These are phyloP conservation scores for Hyaloperonospora brassicae DNA, from an alignment of 352 stramenopile species.

Conservation along the genomic window DNA sequence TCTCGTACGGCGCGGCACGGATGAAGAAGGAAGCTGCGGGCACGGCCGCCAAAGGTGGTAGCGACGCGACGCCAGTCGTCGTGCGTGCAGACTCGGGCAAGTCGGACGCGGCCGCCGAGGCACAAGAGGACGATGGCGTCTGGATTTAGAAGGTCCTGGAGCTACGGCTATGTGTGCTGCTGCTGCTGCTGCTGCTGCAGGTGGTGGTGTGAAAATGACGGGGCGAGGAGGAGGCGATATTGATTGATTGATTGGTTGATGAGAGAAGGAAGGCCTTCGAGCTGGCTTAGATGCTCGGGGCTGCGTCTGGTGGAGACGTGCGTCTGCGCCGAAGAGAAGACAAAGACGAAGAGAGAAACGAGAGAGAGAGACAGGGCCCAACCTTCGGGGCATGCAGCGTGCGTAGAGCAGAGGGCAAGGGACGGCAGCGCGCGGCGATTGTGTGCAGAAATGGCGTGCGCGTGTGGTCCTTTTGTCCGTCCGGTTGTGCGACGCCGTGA, in stretches of 20 bases:
- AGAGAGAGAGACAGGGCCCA: conserved; percentile 10
- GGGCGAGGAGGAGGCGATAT: no score
- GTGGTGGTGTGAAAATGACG: background rate
- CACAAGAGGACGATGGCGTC: conserved; percentile 48
- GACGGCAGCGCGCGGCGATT: no score
- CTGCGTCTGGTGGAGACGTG: no score
- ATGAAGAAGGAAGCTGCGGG: conserved; percentile 67
- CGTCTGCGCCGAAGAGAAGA: no score
- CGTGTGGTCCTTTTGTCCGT: conserved; percentile 21
- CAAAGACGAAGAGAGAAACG: conserved; percentile 2
- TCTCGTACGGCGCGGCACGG: conserved; percentile 52
- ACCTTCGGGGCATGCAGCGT: conserved; percentile 18
- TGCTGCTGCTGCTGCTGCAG: background rate
- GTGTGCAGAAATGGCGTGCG: background rate
- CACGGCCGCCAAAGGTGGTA: conserved; percentile 30
- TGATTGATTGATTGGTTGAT: no score
- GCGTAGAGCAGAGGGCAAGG: conserved; percentile 13
- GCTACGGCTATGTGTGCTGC: background rate
- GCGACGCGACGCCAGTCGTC: conserved; percentile 30
- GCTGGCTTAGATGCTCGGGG: no score
- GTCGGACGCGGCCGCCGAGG: conserved; percentile 17
- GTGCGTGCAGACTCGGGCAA: conserved; percentile 37
- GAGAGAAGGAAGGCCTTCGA: no score
- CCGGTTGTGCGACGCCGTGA: conserved; percentile 27
- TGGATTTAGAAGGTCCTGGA: conserved; percentile 42